These are phyloP conservation scores for Ascosphaera apis DNA, from an alignment of 2,329 filamentous ascomycete species.

Conservation along the genomic window DNA sequence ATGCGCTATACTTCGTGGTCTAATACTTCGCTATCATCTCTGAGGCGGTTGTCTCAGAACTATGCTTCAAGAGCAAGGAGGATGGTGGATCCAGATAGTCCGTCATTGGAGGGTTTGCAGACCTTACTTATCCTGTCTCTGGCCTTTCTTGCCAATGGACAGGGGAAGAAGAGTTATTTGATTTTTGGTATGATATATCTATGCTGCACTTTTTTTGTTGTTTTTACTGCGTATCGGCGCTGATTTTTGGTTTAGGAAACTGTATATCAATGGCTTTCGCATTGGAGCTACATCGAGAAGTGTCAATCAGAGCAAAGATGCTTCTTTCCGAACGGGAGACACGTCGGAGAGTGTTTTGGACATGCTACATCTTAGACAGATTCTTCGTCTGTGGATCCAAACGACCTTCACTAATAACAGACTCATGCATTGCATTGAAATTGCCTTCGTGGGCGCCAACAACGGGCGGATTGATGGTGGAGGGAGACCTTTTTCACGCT, in stretches of 20 bases:
- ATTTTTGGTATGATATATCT: constrained; percentile 43
- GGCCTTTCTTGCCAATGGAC: constrained; percentile 53
- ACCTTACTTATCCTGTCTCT: constrained; percentile 51
- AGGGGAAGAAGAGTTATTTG: constrained; percentile 74
- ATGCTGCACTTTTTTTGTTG: no score
- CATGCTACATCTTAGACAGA: constrained; percentile 68
- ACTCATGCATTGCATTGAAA: constrained; percentile 51
- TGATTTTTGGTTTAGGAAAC: constrained; percentile 42
- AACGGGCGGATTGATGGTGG: constrained; percentile 36
- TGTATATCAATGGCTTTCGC: constrained; percentile 67
- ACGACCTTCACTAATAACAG: constrained; percentile 54
- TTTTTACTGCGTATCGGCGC: no score
- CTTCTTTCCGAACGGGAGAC: constrained; percentile 50
- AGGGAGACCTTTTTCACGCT: constrained; percentile 62
- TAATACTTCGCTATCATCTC: constrained; percentile 17
- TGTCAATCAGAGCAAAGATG: constrained; percentile 37
- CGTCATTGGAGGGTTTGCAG: constrained; percentile 56
- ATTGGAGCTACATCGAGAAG: constrained; percentile 57
- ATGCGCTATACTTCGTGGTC: constrained; percentile 26
- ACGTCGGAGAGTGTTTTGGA: constrained; percentile 65
- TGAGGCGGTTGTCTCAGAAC: constrained; percentile 41
- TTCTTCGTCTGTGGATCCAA: constrained; percentile 64
- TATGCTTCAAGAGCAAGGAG: constrained; percentile 46
- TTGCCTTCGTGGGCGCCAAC: constrained; percentile 51
- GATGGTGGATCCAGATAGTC: constrained; percentile 57